Evolutionary conservation across 2,329 filamentous ascomycete genomes (phyloP).

Genomic region (Karstenula rhodostoma): DNA sequence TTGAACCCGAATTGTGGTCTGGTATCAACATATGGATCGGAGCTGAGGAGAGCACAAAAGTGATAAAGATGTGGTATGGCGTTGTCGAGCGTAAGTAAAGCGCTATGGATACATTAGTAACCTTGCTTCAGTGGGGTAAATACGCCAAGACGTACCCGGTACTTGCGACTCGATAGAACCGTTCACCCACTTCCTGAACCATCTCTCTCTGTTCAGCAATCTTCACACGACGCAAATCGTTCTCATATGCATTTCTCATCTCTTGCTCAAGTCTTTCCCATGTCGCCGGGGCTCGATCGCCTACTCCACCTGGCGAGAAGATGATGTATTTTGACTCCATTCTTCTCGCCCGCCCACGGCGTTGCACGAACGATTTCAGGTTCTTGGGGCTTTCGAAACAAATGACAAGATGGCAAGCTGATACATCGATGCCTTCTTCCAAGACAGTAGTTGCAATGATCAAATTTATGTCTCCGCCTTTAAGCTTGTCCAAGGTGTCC

Average conservation of each 20-base stretch:
- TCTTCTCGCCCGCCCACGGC: conserved; percentile 69
- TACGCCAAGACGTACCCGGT: conserved; percentile 37
- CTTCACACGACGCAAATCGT: conserved; percentile 65
- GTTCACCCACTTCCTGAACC: conserved; percentile 57
- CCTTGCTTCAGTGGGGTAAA: not conserved
- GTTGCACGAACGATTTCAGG: conserved; percentile 71
- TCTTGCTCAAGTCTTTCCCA: conserved; percentile 74
- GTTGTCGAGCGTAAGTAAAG: conserved; percentile 75
- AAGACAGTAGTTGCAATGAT: conserved; percentile 66
- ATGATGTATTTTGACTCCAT: conserved; percentile 64
- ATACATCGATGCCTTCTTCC: conserved; percentile 69
- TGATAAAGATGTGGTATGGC: conserved; percentile 80
- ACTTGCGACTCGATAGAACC: conserved; percentile 29
- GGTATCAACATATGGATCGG: conserved; percentile 67
- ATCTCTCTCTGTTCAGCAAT: conserved; percentile 55
- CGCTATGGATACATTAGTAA: conserved; percentile 52
- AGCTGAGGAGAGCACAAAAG: conserved; percentile 73
- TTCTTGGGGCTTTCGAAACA: conserved; percentile 70
- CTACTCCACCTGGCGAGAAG: conserved; percentile 52
- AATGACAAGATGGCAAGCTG: conserved; percentile 70
- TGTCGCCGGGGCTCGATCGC: conserved; percentile 49
- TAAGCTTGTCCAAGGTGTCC: conserved; percentile 63
- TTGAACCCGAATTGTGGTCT: conserved; percentile 73
- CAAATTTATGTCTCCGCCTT: conserved; percentile 62
- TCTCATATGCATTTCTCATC: conserved; percentile 76